Conservation (phyloP, 2,329 filamentous ascomycete species). For the Pseudophaeomoniella oleicola region DNA sequence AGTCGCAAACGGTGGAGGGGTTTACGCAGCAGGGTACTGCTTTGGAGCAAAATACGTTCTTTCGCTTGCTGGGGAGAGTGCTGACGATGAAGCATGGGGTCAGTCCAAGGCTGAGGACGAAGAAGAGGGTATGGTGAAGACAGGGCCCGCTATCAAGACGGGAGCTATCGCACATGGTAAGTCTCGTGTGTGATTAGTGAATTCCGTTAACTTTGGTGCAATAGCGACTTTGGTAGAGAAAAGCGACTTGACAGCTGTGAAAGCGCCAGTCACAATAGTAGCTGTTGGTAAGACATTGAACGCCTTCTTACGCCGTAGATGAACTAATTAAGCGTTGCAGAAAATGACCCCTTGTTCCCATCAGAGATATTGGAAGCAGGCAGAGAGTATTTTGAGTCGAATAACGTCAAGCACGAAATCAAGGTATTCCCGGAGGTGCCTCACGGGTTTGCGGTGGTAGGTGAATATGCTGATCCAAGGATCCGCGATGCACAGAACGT, state of each 20-base stretch:
- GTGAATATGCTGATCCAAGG: constrained; percentile 11
- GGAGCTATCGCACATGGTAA: constrained; percentile 12
- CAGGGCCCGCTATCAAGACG: constrained; percentile 10
- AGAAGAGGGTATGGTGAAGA: constrained; percentile 7
- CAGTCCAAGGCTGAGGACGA: constrained; percentile 4
- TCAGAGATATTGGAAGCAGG: constrained; percentile 12
- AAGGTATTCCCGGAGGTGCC: constrained; percentile 12
- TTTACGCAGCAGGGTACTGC: constrained; percentile 35
- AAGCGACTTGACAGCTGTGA: constrained; percentile 10
- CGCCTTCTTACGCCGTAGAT: background rate
- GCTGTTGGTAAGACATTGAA: constrained; percentile 9
- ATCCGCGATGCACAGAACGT: constrained; percentile 10
- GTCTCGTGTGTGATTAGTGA: background rate
- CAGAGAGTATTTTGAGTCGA: constrained; percentile 10
- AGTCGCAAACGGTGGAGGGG: constrained; percentile 52
- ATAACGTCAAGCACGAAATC: constrained; percentile 11
- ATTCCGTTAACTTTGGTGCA: background rate
- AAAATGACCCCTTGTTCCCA: constrained; percentile 13
- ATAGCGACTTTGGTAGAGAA: constrained; percentile 10
- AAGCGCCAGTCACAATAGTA: constrained; percentile 10
- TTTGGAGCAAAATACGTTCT: constrained; percentile 39
- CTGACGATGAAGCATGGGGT: background rate
- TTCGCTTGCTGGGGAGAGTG: constrained; percentile 9
- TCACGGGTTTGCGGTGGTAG: constrained; percentile 13
- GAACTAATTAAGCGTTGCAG: constrained; percentile 3